phyloP scores from a whole-genome alignment of 352 stramenopile genomes.

The Plasmopara viticola region DNA sequence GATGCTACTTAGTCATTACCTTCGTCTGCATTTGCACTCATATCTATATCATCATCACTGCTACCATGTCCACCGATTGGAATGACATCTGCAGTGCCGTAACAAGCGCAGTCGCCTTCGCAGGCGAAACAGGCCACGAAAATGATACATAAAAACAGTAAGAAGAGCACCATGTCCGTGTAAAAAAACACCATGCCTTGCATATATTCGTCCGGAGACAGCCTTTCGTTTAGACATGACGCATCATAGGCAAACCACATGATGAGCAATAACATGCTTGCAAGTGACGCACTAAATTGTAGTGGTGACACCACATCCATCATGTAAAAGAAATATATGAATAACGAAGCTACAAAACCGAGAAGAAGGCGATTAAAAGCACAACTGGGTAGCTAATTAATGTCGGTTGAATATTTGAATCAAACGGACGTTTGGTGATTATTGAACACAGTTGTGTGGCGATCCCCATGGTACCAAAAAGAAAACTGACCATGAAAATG shows the following conservation, averaged over 20 bases:
- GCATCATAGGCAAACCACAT: slow-evolving; percentile 80
- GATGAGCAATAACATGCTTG: slow-evolving; percentile 54
- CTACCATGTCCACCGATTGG: slow-evolving; percentile 33
- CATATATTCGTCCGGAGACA: slow-evolving; percentile 79
- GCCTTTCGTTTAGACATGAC: slow-evolving; percentile 67
- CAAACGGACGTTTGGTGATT: slow-evolving; percentile 33
- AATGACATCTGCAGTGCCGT: slow-evolving; percentile 60
- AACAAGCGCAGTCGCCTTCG: slow-evolving; percentile 68
- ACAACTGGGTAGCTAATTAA: slow-evolving; percentile 58
- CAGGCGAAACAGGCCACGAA: slow-evolving; percentile 72
- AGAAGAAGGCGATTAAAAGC: slow-evolving; percentile 49
- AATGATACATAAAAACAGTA: slow-evolving; percentile 73
- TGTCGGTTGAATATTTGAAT: slow-evolving; percentile 23
- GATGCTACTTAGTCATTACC: neutral
- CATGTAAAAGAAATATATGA: slow-evolving; percentile 61
- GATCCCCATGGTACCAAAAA: slow-evolving; percentile 56
- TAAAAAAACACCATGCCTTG: slow-evolving; percentile 82
- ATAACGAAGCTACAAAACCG: slow-evolving; percentile 46
- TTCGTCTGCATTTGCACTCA: slow-evolving; percentile 4
- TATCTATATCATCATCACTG: slow-evolving; percentile 26
- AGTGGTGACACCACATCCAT: slow-evolving; percentile 39
- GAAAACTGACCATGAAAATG: slow-evolving; percentile 59
- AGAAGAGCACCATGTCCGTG: slow-evolving; percentile 76
- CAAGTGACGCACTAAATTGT: slow-evolving; percentile 50
- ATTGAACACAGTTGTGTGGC: slow-evolving; percentile 51